phyloP scores from a whole-genome alignment of 2,329 filamentous ascomycete species.

The Arthroderma sp. region DNA sequence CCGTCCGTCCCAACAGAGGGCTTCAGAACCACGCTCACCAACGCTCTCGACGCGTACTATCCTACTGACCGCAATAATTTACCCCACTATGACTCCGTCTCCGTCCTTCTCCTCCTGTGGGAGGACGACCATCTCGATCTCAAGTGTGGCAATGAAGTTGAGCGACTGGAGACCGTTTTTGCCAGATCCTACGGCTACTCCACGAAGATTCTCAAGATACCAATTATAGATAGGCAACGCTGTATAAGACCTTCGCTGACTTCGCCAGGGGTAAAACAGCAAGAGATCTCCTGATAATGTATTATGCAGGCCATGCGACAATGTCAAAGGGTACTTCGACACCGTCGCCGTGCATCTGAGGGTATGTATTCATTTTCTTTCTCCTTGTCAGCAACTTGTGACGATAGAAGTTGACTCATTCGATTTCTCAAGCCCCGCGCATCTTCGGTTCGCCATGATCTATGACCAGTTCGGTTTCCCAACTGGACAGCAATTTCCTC shows the following conservation, averaged over 20 bases:
- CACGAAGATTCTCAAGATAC: constrained; percentile 1
- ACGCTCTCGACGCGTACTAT: too few relatives aligned
- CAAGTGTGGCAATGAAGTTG: neutral
- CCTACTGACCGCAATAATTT: neutral
- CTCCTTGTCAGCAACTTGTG: too few relatives aligned
- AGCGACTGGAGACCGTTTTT: constrained; percentile 1
- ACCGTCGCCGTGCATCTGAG: neutral
- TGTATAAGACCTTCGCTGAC: neutral
- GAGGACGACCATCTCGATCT: constrained; percentile 2
- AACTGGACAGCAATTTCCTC: too few relatives aligned
- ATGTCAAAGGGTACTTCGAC: neutral
- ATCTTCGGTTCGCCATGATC: too few relatives aligned
- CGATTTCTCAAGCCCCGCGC: too few relatives aligned
- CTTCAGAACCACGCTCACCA: too few relatives aligned
- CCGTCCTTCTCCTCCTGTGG: constrained; percentile 2
- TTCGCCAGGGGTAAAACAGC: neutral
- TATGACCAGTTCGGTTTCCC: too few relatives aligned
- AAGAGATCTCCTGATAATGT: neutral
- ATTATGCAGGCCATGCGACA: neutral
- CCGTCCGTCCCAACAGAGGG: too few relatives aligned
- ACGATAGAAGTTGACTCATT: too few relatives aligned
- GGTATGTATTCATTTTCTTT: too few relatives aligned
- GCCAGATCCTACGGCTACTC: constrained; percentile 1
- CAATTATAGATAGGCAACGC: neutral
- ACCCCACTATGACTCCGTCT: constrained; percentile 2